These are phyloP conservation scores for Talaromyces amestolkiae DNA, from an alignment of 2,329 filamentous ascomycete species.

Conservation along the genomic window DNA sequence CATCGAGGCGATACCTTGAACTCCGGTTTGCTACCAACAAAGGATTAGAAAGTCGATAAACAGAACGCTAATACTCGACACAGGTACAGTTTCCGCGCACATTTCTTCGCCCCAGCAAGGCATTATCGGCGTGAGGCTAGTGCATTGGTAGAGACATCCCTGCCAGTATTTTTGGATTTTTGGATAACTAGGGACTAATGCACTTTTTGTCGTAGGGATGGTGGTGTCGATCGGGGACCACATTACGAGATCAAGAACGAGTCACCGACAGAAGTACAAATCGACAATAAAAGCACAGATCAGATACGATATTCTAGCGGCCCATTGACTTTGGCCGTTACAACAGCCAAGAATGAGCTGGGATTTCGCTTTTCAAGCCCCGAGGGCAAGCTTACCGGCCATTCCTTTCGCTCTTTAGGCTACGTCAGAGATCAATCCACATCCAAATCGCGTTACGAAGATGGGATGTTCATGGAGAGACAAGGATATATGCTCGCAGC, in stretches of 20 bases:
- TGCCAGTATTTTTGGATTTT: neutral
- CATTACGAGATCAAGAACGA: conserved; percentile 49
- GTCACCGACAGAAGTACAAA: conserved; percentile 1
- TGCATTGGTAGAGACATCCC: conserved; percentile 32
- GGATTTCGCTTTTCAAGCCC: conserved; percentile 28
- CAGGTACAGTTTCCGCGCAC: conserved; percentile 36
- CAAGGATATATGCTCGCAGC: conserved; percentile 41
- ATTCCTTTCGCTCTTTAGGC: conserved; percentile 41
- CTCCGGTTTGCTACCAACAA: conserved; percentile 26
- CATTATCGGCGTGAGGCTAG: conserved; percentile 39
- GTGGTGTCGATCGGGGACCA: conserved; percentile 36
- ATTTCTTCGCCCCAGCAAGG: conserved; percentile 37
- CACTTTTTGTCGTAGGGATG: conserved; percentile 26
- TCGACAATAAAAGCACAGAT: conserved; percentile 30
- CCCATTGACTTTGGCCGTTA: conserved; percentile 22
- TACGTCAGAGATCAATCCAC: conserved; percentile 38
- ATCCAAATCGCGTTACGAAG: conserved; percentile 32
- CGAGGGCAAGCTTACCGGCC: conserved; percentile 40
- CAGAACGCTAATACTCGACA: neutral
- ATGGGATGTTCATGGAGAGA: conserved; percentile 39
- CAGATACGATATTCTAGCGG: conserved; percentile 30
- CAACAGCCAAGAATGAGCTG: conserved; percentile 36
- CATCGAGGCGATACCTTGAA: conserved; percentile 42
- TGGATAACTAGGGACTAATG: neutral
- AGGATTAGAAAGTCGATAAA: conserved; percentile 4